A percentile compares a stretch with the other conserved stretches of the same genome.
Evolutionary conservation across 202 grass and related monocot genomes (phyloP).

Genomic region (Carex sylvatica): DNA sequence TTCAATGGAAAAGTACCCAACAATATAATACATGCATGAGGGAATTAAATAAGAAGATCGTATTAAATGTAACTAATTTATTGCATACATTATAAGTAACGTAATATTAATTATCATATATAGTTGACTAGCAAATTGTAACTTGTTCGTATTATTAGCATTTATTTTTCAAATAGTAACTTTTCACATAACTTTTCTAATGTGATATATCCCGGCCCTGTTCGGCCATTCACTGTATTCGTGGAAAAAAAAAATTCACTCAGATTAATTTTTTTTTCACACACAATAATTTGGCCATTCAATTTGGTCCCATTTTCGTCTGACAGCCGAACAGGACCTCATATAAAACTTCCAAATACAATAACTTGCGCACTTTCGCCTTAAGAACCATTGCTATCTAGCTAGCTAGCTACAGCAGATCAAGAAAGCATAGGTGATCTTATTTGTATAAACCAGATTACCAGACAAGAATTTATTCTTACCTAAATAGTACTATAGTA

Average conservation of each 20-base stretch:
- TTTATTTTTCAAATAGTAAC: background rate
- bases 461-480: background rate
- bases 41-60: too few relatives aligned
- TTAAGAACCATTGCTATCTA: background rate
- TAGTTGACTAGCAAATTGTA: background rate
- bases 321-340: too few relatives aligned
- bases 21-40: too few relatives aligned
- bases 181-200: background rate
- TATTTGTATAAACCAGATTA: conserved; percentile 2
- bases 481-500: conserved; percentile 8
- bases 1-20: too few relatives aligned
- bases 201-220: background rate
- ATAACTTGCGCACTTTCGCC: background rate
- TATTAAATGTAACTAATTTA: too few relatives aligned
- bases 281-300: too few relatives aligned
- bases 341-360: background rate
- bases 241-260: too few relatives aligned
- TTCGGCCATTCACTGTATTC: too few relatives aligned
- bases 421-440: background rate
- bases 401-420: background rate
- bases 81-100: background rate
- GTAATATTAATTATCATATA: background rate
- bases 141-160: background rate
- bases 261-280: too few relatives aligned
- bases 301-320: too few relatives aligned